These are phyloP conservation scores for Candida ponderosae DNA, from an alignment of 805 yeast species.

Conservation along the genomic window DNA sequence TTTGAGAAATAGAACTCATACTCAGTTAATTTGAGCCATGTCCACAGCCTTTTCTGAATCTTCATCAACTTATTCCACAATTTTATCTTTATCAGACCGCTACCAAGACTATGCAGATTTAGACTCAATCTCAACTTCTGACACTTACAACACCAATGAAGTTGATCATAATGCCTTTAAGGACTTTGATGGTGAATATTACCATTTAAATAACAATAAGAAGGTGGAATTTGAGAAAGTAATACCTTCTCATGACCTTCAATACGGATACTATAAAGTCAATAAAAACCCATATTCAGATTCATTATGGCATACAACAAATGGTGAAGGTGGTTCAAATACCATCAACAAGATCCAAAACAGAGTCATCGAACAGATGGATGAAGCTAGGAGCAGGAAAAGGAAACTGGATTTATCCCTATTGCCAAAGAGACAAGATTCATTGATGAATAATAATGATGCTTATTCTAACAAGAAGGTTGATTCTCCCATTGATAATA, in stretches of 20 bases:
- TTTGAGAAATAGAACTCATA: too few relatives aligned
- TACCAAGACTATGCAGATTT: too few relatives aligned
- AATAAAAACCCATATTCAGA: constrained; percentile 32
- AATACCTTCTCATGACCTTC: background rate
- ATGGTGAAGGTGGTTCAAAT: constrained; percentile 24
- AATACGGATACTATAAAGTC: constrained; percentile 1
- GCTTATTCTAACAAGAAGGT: constrained; percentile 27
- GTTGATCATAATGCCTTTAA: too few relatives aligned
- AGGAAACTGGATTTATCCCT: background rate
- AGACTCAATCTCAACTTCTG: too few relatives aligned
- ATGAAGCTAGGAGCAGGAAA: constrained; percentile 5
- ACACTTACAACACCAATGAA: too few relatives aligned
- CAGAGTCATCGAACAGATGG: constrained; percentile 9
- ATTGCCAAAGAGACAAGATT: constrained; percentile 19
- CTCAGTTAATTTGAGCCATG: too few relatives aligned
- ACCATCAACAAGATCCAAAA: constrained; percentile 24
- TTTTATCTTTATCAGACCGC: too few relatives aligned
- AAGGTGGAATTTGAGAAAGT: too few relatives aligned
- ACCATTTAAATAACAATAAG: too few relatives aligned
- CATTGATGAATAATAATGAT: constrained; percentile 15
- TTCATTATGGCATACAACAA: constrained; percentile 33
- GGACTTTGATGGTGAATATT: too few relatives aligned
- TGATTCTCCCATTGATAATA: constrained; percentile 27
- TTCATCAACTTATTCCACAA: too few relatives aligned
- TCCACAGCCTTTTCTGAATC: too few relatives aligned